Base-by-base conservation (phyloP, 495 filamentous ascomycete species). In the Sporormia fimetaria region DNA sequence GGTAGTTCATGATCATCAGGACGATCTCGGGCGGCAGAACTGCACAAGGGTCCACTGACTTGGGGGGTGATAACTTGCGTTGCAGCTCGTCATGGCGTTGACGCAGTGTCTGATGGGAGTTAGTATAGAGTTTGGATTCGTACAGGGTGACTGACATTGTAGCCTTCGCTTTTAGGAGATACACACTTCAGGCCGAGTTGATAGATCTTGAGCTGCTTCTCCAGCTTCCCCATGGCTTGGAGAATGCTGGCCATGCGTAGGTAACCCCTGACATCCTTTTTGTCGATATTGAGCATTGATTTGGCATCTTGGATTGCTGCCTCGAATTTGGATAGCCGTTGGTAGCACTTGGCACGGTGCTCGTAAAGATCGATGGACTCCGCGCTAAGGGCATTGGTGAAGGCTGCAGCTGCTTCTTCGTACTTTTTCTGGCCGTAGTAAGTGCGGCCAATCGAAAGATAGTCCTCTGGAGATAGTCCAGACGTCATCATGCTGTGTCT, bases 191-290 rank as follows among this genome's bases (percentile, higher is more conserved):
- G 52, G 4, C 70, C 79, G 54, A 73, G 74, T n/a, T 63, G 57
- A 49, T 81, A 82, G 1, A 81, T 62, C n/a, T 67, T 61, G 11
- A 72, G 46, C 3, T 78, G 79, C 22, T 67, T 65, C 4, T 67
- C 59, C 5, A 59, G 53, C 42, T 68, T 76, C 3, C 65, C 66
- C 48, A 72, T 65, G 30, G 76, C 57, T 12, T 74, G 57, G 4
- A 83, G 64, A 3, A 76, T 60, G 46, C 77, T 76, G 5, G 67
- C 79, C 15, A 71, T 67, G n/a, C 77, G 71, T 9, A 82, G 58
- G 58, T 82, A 81, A 16, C 79, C 79, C 71, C 61, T 63, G 29
- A 66, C 66, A 52, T 68, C 62, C 11, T 64, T 55, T 21, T 65
- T 66, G 28, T 67, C 56, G n/a, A 63, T 44, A 21, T 65, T 61